Evolutionary conservation across 495 filamentous ascomycete genomes (phyloP).

Genomic region (Glarea lozoyensis): DNA sequence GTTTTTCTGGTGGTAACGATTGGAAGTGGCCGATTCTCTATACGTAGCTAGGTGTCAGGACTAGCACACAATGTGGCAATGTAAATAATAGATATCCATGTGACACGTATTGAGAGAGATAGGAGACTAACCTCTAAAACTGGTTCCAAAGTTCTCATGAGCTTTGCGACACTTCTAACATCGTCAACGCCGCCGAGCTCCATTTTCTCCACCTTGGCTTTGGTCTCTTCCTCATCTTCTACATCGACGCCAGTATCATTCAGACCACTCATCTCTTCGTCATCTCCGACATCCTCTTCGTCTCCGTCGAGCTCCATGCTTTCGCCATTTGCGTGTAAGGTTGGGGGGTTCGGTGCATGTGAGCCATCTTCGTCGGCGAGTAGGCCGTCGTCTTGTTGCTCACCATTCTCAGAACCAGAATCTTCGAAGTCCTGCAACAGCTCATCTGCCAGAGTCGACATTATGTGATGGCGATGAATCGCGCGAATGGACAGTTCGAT

Average conservation of each 20-base stretch:
- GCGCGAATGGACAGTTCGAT: too few species aligned
- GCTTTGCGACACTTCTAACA: constrained; percentile 60
- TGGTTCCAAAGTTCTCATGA: constrained; percentile 71
- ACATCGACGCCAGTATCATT: constrained; percentile 30
- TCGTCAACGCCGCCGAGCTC: constrained; percentile 61
- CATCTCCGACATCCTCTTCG: constrained; percentile 36
- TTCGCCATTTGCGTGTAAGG: constrained; percentile 21
- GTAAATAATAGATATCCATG: constrained; percentile 32
- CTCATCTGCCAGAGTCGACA: constrained; percentile 77
- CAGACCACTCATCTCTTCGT: constrained; percentile 46
- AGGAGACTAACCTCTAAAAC: constrained; percentile 64
- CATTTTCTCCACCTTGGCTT: constrained; percentile 72
- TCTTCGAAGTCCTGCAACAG: constrained; percentile 86
- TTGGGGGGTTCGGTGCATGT: constrained; percentile 22
- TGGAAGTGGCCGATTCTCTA: constrained; percentile 74
- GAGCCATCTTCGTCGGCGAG: constrained; percentile 25
- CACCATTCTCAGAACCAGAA: constrained; percentile 51
- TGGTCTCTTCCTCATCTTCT: constrained; percentile 59
- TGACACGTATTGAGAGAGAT: constrained; percentile 18
- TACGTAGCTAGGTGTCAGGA: constrained; percentile 48
- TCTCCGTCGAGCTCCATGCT: constrained; percentile 40
- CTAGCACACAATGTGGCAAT: constrained; percentile 24
- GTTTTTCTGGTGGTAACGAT: constrained; percentile 53
- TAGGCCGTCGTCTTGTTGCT: constrained; percentile 38
- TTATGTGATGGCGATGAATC: too few species aligned